These are phyloP conservation scores for Eutrema yunnanense DNA, from an alignment of 345 rosid species.

Conservation along the genomic window DNA sequence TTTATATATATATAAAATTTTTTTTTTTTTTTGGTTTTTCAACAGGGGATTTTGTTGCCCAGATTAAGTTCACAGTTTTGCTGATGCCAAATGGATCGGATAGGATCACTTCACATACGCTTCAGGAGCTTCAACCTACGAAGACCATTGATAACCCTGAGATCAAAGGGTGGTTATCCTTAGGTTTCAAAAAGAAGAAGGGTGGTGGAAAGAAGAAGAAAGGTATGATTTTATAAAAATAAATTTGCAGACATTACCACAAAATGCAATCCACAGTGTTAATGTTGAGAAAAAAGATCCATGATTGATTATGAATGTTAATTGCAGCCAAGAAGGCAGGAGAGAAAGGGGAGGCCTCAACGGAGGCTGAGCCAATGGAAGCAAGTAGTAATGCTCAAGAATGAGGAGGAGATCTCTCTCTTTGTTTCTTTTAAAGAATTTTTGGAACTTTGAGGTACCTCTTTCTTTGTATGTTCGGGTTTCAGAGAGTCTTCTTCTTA, in stretches of 20 bases:
- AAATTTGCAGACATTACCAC: neutral
- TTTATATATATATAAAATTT: neutral
- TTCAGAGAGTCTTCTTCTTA: slow-evolving; percentile 12
- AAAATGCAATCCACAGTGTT: neutral
- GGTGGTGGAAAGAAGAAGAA: slow-evolving; percentile 99
- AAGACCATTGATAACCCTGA: slow-evolving; percentile 83
- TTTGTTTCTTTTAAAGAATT: slow-evolving; percentile 30
- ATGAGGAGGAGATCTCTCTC: slow-evolving; percentile 29
- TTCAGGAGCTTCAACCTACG: slow-evolving; percentile 73
- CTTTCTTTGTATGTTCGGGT: slow-evolving; percentile 29
- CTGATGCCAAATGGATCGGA: slow-evolving; percentile 98
- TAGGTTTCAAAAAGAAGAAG: slow-evolving; percentile 86
- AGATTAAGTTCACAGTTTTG: slow-evolving; percentile 84
- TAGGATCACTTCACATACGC: slow-evolving; percentile 65
- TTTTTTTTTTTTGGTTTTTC: neutral
- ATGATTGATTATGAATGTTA: neutral
- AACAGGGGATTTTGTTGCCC: slow-evolving; percentile 84
- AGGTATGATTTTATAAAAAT: slow-evolving; percentile 32
- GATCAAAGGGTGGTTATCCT: slow-evolving; percentile 93
- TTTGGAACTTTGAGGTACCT: slow-evolving; percentile 39
- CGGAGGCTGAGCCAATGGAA: slow-evolving; percentile 63
- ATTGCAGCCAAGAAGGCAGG: slow-evolving; percentile 69
- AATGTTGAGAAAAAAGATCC: neutral
- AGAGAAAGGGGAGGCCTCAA: slow-evolving; percentile 51
- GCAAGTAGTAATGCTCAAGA: slow-evolving; percentile 41